phyloP scores from a whole-genome alignment of 1,284 basidiomycete genomes.

The Hemileia vastatrix region DNA sequence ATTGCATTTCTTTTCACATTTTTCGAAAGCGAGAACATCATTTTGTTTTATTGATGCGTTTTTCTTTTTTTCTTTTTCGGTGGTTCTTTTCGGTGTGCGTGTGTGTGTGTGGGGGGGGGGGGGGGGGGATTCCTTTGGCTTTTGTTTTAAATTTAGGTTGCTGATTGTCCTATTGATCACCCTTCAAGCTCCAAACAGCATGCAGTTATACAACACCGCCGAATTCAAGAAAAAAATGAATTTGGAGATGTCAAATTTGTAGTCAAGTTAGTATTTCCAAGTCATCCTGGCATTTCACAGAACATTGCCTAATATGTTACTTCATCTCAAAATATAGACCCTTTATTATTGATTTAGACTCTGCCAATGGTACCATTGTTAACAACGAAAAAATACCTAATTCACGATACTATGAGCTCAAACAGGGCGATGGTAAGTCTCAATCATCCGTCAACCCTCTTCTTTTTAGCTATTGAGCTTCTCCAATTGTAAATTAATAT shows the following conservation, averaged over 20 bases:
- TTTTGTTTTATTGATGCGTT: too few species aligned
- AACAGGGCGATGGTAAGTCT: slow-evolving; percentile 66
- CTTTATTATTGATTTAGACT: slow-evolving; percentile 91
- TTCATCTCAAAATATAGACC: slow-evolving; percentile 52
- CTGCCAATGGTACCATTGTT: slow-evolving; percentile 86
- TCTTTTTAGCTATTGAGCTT: not conserved
- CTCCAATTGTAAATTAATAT: not conserved
- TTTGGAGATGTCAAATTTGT: slow-evolving; percentile 65
- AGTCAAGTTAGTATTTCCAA: slow-evolving; percentile 58
- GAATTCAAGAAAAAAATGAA: slow-evolving; percentile 75
- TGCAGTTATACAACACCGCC: slow-evolving; percentile 87
- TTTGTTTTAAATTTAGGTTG: slow-evolving; percentile 45
- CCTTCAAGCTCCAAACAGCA: slow-evolving; percentile 98
- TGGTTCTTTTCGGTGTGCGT: not conserved
- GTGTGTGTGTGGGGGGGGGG: too few species aligned
- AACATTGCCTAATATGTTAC: not conserved
- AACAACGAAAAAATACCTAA: slow-evolving; percentile 76
- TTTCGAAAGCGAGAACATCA: too few species aligned
- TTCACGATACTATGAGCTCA: slow-evolving; percentile 82
- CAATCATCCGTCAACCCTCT: not conserved
- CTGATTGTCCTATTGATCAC: slow-evolving; percentile 84
- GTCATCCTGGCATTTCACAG: not conserved
- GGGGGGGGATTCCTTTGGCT: not conserved
- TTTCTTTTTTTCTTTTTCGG: not conserved
- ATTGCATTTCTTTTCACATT: not conserved